Conservation (phyloP, 75 land plant species). For the Pinus tabuliformis region DNA sequence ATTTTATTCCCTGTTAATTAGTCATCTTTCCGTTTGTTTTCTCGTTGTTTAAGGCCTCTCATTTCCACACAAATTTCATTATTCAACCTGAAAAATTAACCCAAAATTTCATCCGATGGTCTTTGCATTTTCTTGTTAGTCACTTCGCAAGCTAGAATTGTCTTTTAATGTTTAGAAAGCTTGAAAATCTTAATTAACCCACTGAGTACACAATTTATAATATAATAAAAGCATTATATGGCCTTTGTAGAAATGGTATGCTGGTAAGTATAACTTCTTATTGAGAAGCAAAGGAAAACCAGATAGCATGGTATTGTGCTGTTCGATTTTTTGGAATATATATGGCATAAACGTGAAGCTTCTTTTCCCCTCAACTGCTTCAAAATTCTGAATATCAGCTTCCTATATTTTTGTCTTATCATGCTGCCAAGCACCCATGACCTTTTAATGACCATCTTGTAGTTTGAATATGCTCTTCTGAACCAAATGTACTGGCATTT, state of each 20-base stretch:
- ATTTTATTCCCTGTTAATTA: no score
- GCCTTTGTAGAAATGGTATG: not conserved
- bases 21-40: no score
- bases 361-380: not conserved
- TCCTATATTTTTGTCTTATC: not conserved
- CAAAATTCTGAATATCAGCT: not conserved
- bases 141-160: not conserved
- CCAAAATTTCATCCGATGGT: not conserved
- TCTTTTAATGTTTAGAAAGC: not conserved
- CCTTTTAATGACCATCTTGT: constrained; percentile 66
- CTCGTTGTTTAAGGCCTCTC: no score
- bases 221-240: not conserved
- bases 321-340: not conserved
- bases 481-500: constrained; percentile 75
- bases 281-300: not conserved
- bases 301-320: not conserved
- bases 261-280: not conserved
- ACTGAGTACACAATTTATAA: not conserved
- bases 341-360: not conserved
- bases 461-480: constrained; percentile 66
- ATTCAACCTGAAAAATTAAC: no score
- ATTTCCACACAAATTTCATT: no score
- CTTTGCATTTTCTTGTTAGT: not conserved
- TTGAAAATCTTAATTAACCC: not conserved
- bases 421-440: constrained; percentile 65